Base-by-base conservation (phyloP, 2,329 filamentous ascomycete genomes). In the Alternaria atra region DNA sequence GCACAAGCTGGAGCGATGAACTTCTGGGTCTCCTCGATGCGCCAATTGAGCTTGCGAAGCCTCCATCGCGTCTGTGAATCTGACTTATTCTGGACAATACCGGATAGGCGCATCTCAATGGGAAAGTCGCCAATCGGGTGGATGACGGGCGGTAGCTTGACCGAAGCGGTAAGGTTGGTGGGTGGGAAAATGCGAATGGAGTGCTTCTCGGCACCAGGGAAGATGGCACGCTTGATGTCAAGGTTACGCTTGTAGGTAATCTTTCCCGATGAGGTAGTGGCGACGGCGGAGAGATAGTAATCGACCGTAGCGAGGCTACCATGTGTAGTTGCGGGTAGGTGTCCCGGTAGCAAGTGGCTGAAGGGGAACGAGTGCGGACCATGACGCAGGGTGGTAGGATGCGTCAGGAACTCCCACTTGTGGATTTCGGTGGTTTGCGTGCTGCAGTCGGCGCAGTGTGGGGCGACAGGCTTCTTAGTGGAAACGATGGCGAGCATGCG, bases 181-280 rank as follows among this genome's bases (percentile, higher is more conserved):
- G 95, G 94, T 48, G 94, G 95, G 81, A 99, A 99, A 74, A 98
- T 91, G 73, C 94, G 92, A 64, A 97, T 89, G 15, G 92, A 96
- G 80, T 94, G 90, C 80, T 96, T 94, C 63, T 96, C 93, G 54
- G 87, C 85, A 50, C 93, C 91, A 3, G 92, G 88, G 54, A 90
- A 85, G 27, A 98, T 87, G 34, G 93, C 91, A 63, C 94, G 91
- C 81, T 90, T 90, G 68, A 98, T 86, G 56, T 89, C 84, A 44
- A 98, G 83, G 9, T 86, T 85, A 71, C 89, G 87, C 63, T 87
- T 85, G 72, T 92, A 87, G 68, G 85, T 87, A 73, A 92, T 84
- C 60, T 84, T 84, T 61, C 85, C 86, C 53, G 84, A 86, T 35
- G 88, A 82, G 10, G 86, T 85, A 56, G 88, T 87, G 17, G 76